phyloP scores from a whole-genome alignment of 2,329 filamentous ascomycete species.

The Ilyonectria mors-panacis region DNA sequence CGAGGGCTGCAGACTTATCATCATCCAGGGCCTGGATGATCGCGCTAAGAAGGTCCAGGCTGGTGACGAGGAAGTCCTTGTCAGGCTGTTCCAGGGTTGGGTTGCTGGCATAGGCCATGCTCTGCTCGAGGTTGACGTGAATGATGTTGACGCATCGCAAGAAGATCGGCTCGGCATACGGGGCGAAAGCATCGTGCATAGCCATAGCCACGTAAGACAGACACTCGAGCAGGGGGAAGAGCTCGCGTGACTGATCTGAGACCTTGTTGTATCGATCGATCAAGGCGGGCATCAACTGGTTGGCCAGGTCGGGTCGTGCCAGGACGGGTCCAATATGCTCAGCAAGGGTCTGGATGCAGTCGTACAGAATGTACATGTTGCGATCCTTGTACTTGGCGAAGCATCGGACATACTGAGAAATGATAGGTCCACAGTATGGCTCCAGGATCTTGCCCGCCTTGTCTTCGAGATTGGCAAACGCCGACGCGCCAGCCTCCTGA shows the following conservation, averaged over 20 bases:
- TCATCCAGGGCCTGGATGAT: constrained; percentile 91
- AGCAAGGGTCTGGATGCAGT: constrained; percentile 96
- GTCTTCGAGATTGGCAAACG: constrained; percentile 96
- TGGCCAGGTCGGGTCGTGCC: constrained; percentile 84
- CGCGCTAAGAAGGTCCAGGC: constrained; percentile 91
- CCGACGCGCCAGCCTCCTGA: constrained; percentile 94
- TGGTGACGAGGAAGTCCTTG: constrained; percentile 97
- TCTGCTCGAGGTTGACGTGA: constrained; percentile 89
- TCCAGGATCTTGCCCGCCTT: constrained; percentile 86
- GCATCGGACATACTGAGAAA: constrained; percentile 92
- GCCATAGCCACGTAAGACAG: constrained; percentile 94
- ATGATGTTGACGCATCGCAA: constrained; percentile 91
- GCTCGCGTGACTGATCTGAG: constrained; percentile 88
- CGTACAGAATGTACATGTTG: constrained; percentile 99
- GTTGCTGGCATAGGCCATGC: constrained; percentile 78
- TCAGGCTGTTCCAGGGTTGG: constrained; percentile 82
- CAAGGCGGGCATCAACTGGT: constrained; percentile 92
- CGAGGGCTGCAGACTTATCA: constrained; percentile 81
- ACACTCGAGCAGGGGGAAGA: constrained; percentile 96
- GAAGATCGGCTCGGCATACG: constrained; percentile 91
- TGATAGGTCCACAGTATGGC: constrained; percentile 90
- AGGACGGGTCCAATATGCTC: constrained; percentile 89
- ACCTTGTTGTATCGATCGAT: constrained; percentile 91
- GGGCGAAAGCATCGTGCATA: constrained; percentile 84
- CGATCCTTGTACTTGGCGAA: constrained; percentile 97